phyloP scores from a whole-genome alignment of 805 yeast species.

The Starmerella sirachaensis region DNA sequence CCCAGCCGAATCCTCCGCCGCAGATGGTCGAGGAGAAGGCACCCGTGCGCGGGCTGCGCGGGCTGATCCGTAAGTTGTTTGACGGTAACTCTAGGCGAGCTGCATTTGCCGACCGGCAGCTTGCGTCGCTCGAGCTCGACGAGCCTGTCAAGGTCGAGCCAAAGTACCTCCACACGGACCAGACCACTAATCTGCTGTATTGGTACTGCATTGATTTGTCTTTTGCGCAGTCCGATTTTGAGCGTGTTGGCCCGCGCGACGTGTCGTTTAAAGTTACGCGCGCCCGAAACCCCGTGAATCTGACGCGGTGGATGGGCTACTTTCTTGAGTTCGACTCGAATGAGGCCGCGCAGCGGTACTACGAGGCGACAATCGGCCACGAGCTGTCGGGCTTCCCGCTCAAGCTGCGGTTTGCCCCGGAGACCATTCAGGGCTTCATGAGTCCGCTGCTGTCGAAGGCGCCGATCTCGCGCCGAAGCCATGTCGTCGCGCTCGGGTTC shows the following conservation, averaged over 20 bases:
- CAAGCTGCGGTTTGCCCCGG: slow-evolving; percentile 36
- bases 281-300: slow-evolving; percentile 37
- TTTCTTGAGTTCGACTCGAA: slow-evolving; percentile 40
- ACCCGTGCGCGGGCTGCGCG: slow-evolving; percentile 16
- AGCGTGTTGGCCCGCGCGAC: slow-evolving; percentile 26
- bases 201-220: slow-evolving; percentile 28
- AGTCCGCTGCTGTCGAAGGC: slow-evolving; percentile 23
- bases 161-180: slow-evolving; percentile 19
- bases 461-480: slow-evolving; percentile 22
- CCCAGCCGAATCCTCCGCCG: slow-evolving; percentile 16
- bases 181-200: slow-evolving; percentile 25
- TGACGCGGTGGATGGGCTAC: slow-evolving; percentile 39
- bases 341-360: slow-evolving; percentile 41
- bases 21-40: slow-evolving; percentile 16
- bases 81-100: too few species aligned
- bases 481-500: slow-evolving; percentile 27
- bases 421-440: slow-evolving; percentile 21
- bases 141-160: slow-evolving; percentile 2
- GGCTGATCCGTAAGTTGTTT: slow-evolving; percentile 11
- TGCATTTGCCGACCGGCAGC: slow-evolving; percentile 4
- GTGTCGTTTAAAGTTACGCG: slow-evolving; percentile 35
- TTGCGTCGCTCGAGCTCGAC: neutral
- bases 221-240: slow-evolving; percentile 26
- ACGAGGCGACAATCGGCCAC: slow-evolving; percentile 38
- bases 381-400: slow-evolving; percentile 41